Base-by-base conservation (phyloP, 345 rosid genomes). In the Mangifera indica region DNA sequence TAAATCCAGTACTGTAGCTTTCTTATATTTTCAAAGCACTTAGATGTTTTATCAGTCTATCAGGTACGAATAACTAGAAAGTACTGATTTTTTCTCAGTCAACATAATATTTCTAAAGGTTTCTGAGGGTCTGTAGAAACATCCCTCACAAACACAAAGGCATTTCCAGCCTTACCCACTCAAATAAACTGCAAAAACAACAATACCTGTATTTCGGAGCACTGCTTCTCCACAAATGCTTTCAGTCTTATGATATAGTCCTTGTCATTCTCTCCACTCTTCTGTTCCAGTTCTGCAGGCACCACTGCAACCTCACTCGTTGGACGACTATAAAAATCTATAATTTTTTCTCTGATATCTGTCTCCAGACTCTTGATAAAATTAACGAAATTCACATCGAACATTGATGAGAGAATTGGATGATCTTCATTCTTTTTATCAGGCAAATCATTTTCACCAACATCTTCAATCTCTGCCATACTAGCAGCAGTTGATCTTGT, bases 261-360 rank as follows among this genome's bases (percentile, higher is more conserved):
- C 81, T 78, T 83, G 68, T 91, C 93, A 21, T 57, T 78, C 85
- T 93, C 98, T 65, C 87, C 93, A 71, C 79, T 87, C 80, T 72
- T 84, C 85, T 85, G 97, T 74, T 89, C 98, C 86, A 93, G 78
- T 70, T 87, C 95, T 9, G 95, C 93, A 46, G 98, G 98, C 63
- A 93, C 89, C 74, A 87, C 86, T 29, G 91, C 93, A 75, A 93
- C 94, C 84, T 90, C 85, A 69, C 84, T 83, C 78, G 87, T 93
- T n/a, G 97, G 88, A 70, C 77, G 88, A 80, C 97, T 86, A 72
- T 93, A 93, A 59, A 91, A 81, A 49, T 91, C 93, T 62, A 91
- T 83, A 5, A 91, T 84, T 61, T 78, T 84, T 64, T 84, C 97
- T 77, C 93, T 87, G 66, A 93, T 89, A 62, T 73, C 74, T 72